A percentile compares a stretch with the other conserved stretches of the same genome.
These are phyloP conservation scores for Arxiozyma slooffiae DNA, from an alignment of 1,139 yeast species.

Conservation along the genomic window DNA sequence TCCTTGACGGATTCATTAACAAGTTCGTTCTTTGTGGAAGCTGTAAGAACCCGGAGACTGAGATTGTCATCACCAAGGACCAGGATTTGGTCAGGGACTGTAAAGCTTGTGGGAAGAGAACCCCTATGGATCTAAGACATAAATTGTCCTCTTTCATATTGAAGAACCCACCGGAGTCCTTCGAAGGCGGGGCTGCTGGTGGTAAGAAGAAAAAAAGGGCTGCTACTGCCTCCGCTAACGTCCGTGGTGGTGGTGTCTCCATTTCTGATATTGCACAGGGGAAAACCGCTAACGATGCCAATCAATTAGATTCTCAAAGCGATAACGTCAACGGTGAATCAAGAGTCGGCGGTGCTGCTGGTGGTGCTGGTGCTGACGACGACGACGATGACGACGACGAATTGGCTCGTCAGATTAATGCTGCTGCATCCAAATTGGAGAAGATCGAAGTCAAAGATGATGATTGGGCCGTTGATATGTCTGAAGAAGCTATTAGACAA, in stretches of 20 bases:
- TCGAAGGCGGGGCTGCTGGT: constrained; percentile 40
- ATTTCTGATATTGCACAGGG: constrained; percentile 67
- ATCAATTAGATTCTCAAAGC: constrained; percentile 31
- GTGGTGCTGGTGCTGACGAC: constrained; percentile 28
- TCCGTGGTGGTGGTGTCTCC: constrained; percentile 79
- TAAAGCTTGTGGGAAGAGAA: constrained; percentile 94
- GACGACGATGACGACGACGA: constrained; percentile 63
- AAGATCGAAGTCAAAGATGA: constrained; percentile 64
- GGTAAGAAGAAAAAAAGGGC: constrained; percentile 56
- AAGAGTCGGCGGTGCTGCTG: too few species aligned
- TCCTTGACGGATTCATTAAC: constrained; percentile 85
- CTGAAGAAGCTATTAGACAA: constrained; percentile 90
- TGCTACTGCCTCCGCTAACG: constrained; percentile 87
- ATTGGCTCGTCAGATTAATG: constrained; percentile 69
- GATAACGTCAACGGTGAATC: too few species aligned
- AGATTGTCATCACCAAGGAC: constrained; percentile 68
- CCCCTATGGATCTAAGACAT: constrained; percentile 76
- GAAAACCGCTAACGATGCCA: constrained; percentile 30
- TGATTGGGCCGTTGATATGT: constrained; percentile 97
- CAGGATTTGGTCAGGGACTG: constrained; percentile 82
- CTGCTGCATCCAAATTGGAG: constrained; percentile 66
- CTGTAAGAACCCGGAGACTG: constrained; percentile 97
- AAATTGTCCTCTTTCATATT: constrained; percentile 77
- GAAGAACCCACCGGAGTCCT: constrained; percentile 80
- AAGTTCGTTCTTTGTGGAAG: constrained; percentile 89